Conservation (phyloP, 495 filamentous ascomycete species). For the Tuber calosporum region DNA sequence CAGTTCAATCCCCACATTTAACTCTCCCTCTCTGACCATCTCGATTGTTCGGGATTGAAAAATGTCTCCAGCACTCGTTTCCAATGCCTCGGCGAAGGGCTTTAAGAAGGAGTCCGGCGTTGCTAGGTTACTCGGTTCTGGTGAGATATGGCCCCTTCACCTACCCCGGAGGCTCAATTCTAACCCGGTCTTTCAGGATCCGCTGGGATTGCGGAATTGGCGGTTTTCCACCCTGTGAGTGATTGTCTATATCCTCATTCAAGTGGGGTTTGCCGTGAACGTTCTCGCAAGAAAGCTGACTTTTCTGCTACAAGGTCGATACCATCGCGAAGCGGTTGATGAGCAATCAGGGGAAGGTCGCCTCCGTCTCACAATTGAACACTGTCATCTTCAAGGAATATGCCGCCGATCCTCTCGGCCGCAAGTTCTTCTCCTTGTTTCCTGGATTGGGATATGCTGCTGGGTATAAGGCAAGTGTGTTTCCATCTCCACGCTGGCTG, state of each 20-base stretch:
- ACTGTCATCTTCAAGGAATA: constrained; percentile 89
- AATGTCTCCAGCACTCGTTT: constrained; percentile 48
- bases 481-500: not conserved
- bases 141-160: constrained; percentile 48
- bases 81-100: constrained; percentile 50
- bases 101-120: constrained; percentile 81
- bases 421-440: constrained; percentile 92
- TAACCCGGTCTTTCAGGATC: constrained; percentile 53
- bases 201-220: constrained; percentile 91
- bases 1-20: constrained; percentile 14
- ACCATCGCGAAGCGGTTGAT: constrained; percentile 98
- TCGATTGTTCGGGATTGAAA: not conserved
- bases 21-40: not conserved
- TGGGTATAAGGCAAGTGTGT: constrained; percentile 74
- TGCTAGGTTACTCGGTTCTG: constrained; percentile 83
- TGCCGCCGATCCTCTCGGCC: constrained; percentile 57
- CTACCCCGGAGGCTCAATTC: not conserved
- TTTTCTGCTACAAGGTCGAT: constrained; percentile 61
- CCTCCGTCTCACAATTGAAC: constrained; percentile 58
- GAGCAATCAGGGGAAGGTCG: constrained; percentile 69
- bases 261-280: not conserved
- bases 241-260: constrained; percentile 23
- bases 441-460: constrained; percentile 95
- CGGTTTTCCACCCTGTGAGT: constrained; percentile 90
- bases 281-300: constrained; percentile 14